Evolutionary conservation across 2,329 filamentous ascomycete species (phyloP), one percentile per base, ranked within the genome.

Genomic region (Aspergillus unguis): DNA sequence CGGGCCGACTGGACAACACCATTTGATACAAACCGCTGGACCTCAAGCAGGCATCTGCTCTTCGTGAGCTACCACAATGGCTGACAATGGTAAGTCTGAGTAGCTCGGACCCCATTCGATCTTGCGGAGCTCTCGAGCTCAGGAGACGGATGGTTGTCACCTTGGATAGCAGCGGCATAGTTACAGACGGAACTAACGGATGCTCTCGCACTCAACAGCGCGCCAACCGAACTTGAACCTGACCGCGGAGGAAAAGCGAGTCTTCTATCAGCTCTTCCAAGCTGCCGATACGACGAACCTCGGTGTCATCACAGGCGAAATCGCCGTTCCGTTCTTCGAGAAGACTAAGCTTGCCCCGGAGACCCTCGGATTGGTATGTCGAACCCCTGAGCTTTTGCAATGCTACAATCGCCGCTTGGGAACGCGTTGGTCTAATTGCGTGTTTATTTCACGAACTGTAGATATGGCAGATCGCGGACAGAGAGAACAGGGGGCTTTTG

Each of bases 381-480:
- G 29, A 49, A 45, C n/a, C 38, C 48, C 26, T 33, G 35, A 17
- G 29, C 44, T 6, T 44, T 8, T 28, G 9, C 9, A 38, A 23
- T 29, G 29, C 17, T 11, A 29, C 33, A 25, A 35, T 26, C n/a
- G 23, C 28, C 31, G 4, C 6, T 17, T 29, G 38, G 29, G 17
- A 11, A 45, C 5, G 23, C 23, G 10, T 26, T 11, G 48, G 36
- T 49, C 53, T 57, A 53, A 58, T 43, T 42, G 25, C 17, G 35
- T 38, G 10, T 42, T 31, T n/a, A 35, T 44, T 11, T 46, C 51
- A 28, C 59, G n/a, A 26, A 17, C 17, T 17, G 54, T 72, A 96
- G 88, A 97, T 99, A 80, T 99, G 94, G 94, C 92, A 97, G 76
- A 94, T 99, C 71, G 92, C 94, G 62, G 94, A 99, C 76, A 91